A percentile compares a stretch with the other conserved stretches of the same genome.
These are phyloP conservation scores for Suillus subluteus DNA, from an alignment of 768 basidiomycete genomes.

Conservation along the genomic window DNA sequence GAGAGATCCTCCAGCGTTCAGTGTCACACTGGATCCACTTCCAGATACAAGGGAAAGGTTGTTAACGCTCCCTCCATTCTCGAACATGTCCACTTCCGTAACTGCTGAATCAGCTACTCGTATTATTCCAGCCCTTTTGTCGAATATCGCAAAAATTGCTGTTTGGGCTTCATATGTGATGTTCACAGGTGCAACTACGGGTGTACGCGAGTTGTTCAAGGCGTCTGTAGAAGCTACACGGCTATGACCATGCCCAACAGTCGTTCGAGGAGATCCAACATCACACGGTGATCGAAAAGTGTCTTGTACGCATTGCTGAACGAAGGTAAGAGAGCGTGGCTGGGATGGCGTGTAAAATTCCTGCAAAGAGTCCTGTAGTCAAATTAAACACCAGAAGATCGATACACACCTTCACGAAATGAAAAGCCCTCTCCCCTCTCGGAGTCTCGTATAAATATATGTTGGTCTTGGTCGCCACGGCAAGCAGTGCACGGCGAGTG, in stretches of 20 bases:
- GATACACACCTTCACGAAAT: slow-evolving; percentile 70
- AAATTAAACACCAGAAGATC: background rate
- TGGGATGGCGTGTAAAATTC: slow-evolving; percentile 83
- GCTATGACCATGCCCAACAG: slow-evolving; percentile 38
- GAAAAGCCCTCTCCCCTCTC: slow-evolving; percentile 80
- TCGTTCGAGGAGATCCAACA: slow-evolving; percentile 29
- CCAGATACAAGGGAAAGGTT: slow-evolving; percentile 15
- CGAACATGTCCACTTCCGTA: slow-evolving; percentile 71
- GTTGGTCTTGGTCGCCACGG: slow-evolving; percentile 73
- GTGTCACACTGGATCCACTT: slow-evolving; percentile 26
- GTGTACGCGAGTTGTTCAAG: slow-evolving; percentile 27
- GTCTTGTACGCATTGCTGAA: slow-evolving; percentile 68
- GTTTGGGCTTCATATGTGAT: slow-evolving; percentile 70
- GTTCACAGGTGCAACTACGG: slow-evolving; percentile 34
- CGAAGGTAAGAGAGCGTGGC: slow-evolving; percentile 68
- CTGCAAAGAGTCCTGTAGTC: slow-evolving; percentile 40
- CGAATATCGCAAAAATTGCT: slow-evolving; percentile 81
- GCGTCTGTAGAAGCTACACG: slow-evolving; percentile 46
- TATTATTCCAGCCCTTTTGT: slow-evolving; percentile 87
- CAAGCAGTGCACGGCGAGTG: slow-evolving; percentile 59
- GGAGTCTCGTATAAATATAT: slow-evolving; percentile 83
- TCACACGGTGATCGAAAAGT: slow-evolving; percentile 48
- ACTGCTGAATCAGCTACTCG: slow-evolving; percentile 81
- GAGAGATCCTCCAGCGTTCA: slow-evolving; percentile 28
- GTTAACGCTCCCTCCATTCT: slow-evolving; percentile 24